Evolutionary conservation across 1,139 yeast species (phyloP).

Genomic region (Saccharomyces hybrid): DNA sequence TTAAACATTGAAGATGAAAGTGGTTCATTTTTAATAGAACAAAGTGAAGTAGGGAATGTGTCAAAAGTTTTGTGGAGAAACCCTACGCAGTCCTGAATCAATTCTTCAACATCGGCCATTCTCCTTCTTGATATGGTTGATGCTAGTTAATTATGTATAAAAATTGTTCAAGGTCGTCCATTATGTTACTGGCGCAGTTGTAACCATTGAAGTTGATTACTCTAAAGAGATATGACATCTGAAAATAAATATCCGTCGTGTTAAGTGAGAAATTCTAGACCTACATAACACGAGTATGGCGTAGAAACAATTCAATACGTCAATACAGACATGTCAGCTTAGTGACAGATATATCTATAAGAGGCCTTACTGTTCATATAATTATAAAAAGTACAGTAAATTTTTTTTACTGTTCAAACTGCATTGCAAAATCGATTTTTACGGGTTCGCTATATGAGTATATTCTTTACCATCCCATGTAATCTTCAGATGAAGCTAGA

Average conservation of each 20-base stretch:
- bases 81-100: not conserved
- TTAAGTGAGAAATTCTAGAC: too few relatives aligned
- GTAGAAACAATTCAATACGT: too few relatives aligned
- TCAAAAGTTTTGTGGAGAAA: slow-evolving; percentile 6
- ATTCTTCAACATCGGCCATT: not conserved
- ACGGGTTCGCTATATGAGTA: not conserved
- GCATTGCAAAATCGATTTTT: not conserved
- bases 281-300: too few relatives aligned
- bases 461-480: slow-evolving; percentile 31
- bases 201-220: too few relatives aligned
- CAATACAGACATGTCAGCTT: not conserved
- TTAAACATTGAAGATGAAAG: not conserved
- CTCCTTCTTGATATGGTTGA: not conserved
- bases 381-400: not conserved
- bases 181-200: not conserved
- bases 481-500: slow-evolving; percentile 29
- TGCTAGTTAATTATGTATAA: too few relatives aligned
- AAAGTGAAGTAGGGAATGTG: not conserved
- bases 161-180: not conserved
- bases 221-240: too few relatives aligned
- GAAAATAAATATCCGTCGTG: too few relatives aligned
- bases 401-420: not conserved
- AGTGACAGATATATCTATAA: not conserved
- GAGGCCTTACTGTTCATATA: too few relatives aligned
- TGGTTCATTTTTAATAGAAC: not conserved